Base-by-base conservation (phyloP, 768 basidiomycete genomes). In the Lactifluus pinguis region DNA sequence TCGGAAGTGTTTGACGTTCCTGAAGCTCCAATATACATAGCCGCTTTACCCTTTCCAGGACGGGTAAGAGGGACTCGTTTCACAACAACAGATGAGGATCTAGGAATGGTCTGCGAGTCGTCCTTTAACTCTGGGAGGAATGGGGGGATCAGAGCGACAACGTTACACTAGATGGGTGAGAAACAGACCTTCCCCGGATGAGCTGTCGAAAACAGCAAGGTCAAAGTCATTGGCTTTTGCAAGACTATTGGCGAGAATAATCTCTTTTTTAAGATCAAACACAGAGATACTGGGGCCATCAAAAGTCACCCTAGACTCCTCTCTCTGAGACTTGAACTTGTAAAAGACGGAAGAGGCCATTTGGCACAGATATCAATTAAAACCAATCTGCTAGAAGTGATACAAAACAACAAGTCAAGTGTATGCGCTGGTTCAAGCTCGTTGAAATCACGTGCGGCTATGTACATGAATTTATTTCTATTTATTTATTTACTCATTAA, bases 211-310 rank as follows among this genome's bases (percentile, higher is more conserved):
- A 42, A 98, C 79, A 55, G 83, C 83, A 29, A 99, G 81, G 75
- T 99, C 97, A 78, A 98, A 98, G 71, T 99, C 97, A 71, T 88
- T 92, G 60, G 92, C 93, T 80, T 93, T 95, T 77, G 87, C 88
- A 76, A 99, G 85, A 72, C 88, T 93, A 72, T 98, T 98, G 72
- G 89, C 89, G 69, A 95, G 77, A 69, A 99, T 95, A 71, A 99
- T 92, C 76, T 98, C 97, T 79, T 87, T 91, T 78, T 99, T 99
- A 75, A 99, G 79, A 76, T 99, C 97, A 80, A 98, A 98, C 68
- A 98, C 93, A 70, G 94, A 94, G 71, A 99, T 98, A 65, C 93
- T 92, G 67, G 95, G 98, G 70, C 97, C 97, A 72, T 99, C 95
- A 79, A 99, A 98, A 56, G 92, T 87, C 73, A 99, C 86, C 71